phyloP scores from a whole-genome alignment of 2,329 filamentous ascomycete genomes.

The Elsinoe batatas region DNA sequence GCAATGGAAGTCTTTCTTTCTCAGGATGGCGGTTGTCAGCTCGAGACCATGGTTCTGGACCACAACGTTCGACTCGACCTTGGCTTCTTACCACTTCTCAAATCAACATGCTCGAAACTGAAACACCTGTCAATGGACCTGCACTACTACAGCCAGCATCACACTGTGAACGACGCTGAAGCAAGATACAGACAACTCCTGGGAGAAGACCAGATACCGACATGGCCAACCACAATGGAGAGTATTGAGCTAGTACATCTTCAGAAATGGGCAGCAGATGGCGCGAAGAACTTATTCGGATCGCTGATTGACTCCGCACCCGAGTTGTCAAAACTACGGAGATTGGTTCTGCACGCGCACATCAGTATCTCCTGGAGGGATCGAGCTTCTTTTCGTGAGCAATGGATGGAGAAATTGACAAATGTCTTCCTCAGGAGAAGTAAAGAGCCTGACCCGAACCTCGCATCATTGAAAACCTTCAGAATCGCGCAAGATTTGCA shows the following conservation, averaged over 20 bases:
- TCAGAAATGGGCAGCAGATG: slow-evolving; percentile 57
- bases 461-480: slow-evolving; percentile 36
- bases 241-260: slow-evolving; percentile 67
- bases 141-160: slow-evolving; percentile 63
- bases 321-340: slow-evolving; percentile 55
- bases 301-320: slow-evolving; percentile 66
- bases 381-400: slow-evolving; percentile 65
- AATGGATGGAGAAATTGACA: slow-evolving; percentile 64
- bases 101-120: slow-evolving; percentile 58
- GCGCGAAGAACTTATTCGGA: slow-evolving; percentile 67
- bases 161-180: slow-evolving; percentile 59
- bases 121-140: slow-evolving; percentile 66
- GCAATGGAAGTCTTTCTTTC: slow-evolving; percentile 56
- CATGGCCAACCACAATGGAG: slow-evolving; percentile 66
- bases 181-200: slow-evolving; percentile 65
- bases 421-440: slow-evolving; percentile 52
- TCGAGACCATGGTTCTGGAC: slow-evolving; percentile 59
- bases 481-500: slow-evolving; percentile 29
- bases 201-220: slow-evolving; percentile 52
- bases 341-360: slow-evolving; percentile 64
- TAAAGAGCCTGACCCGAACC: slow-evolving; percentile 34
- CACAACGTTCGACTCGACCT: slow-evolving; percentile 74
- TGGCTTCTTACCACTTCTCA: slow-evolving; percentile 60
- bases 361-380: slow-evolving; percentile 72
- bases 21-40: slow-evolving; percentile 52